These are phyloP conservation scores for Geotrichum europaeum DNA, from an alignment of 1,139 yeast genomes.

Conservation along the genomic window DNA sequence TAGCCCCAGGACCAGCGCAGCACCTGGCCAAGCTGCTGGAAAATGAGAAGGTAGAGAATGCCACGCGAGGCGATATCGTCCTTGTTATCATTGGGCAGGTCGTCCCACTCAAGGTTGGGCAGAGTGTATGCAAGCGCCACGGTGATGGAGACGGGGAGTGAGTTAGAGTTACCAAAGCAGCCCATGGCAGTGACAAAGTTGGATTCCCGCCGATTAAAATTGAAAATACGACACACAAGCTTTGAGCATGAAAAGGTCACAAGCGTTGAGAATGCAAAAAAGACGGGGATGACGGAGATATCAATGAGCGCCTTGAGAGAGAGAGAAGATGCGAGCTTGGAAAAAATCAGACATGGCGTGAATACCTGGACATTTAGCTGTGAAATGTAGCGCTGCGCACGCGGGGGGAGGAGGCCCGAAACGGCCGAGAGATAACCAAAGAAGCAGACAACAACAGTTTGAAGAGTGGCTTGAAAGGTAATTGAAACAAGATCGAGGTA, in stretches of 20 bases:
- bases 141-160: conserved; percentile 58
- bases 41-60: conserved; percentile 64
- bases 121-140: conserved; percentile 64
- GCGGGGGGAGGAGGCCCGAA: conserved; percentile 50
- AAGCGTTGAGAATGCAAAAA: conserved; percentile 58
- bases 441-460: conserved; percentile 65
- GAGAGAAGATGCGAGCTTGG: conserved; percentile 70
- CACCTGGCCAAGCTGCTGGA: conserved; percentile 81
- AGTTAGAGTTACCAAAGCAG: conserved; percentile 75
- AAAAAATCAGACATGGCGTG: conserved; percentile 78
- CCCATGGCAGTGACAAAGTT: conserved; percentile 87
- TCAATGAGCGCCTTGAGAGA: conserved; percentile 62
- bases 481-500: conserved; percentile 53
- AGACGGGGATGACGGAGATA: conserved; percentile 65
- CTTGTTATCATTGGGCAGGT: conserved; percentile 54
- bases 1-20: conserved; percentile 93
- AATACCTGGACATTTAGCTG: conserved; percentile 70
- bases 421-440: conserved; percentile 68
- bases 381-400: conserved; percentile 61
- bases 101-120: conserved; percentile 72
- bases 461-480: conserved; percentile 73
- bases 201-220: conserved; percentile 56
- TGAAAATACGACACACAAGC: conserved; percentile 43
- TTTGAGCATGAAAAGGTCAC: conserved; percentile 55
- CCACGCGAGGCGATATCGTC: conserved; percentile 79